Percentiles rank a stretch among this genome's conserved stretches.
Evolutionary conservation across 1,284 basidiomycete genomes (phyloP).

Genomic region (Dichomitus squalens): DNA sequence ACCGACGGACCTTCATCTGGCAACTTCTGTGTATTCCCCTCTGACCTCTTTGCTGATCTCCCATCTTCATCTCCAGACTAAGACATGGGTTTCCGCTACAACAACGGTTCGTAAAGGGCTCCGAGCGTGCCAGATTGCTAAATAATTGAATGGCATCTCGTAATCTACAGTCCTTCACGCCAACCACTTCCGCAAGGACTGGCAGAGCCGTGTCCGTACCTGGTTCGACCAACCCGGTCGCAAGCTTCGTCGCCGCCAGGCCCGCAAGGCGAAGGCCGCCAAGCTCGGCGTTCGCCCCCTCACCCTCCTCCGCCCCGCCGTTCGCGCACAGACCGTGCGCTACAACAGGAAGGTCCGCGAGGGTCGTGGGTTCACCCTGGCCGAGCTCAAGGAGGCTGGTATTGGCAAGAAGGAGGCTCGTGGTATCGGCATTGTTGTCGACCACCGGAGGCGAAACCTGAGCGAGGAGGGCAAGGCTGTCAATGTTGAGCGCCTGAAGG

Average conservation of each 20-base stretch:
- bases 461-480: slow-evolving; percentile 96
- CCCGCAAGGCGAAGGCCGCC: slow-evolving; percentile 92
- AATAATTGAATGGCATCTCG: slow-evolving; percentile 16
- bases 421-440: slow-evolving; percentile 93
- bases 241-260: slow-evolving; percentile 94
- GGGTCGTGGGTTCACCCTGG: slow-evolving; percentile 95
- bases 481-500: slow-evolving; percentile 95
- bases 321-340: slow-evolving; percentile 94
- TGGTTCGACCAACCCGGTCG: slow-evolving; percentile 99
- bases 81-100: slow-evolving; percentile 78
- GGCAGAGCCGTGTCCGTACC: slow-evolving; percentile 92
- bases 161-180: slow-evolving; percentile 72
- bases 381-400: slow-evolving; percentile 95
- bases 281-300: slow-evolving; percentile 92
- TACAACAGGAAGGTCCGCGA: slow-evolving; percentile 99
- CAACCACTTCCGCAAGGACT: slow-evolving; percentile 99
- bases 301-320: slow-evolving; percentile 92
- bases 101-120: slow-evolving; percentile 63
- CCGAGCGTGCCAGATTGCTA: background rate
- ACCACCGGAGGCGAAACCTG: slow-evolving; percentile 96
- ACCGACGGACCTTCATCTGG: slow-evolving; percentile 21
- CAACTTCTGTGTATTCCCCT: slow-evolving; percentile 5
- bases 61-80: slow-evolving; percentile 28
- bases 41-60: slow-evolving; percentile 19
- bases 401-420: slow-evolving; percentile 94